Conservation (phyloP, 1,284 basidiomycete species). For the Ustilago bromivora region DNA sequence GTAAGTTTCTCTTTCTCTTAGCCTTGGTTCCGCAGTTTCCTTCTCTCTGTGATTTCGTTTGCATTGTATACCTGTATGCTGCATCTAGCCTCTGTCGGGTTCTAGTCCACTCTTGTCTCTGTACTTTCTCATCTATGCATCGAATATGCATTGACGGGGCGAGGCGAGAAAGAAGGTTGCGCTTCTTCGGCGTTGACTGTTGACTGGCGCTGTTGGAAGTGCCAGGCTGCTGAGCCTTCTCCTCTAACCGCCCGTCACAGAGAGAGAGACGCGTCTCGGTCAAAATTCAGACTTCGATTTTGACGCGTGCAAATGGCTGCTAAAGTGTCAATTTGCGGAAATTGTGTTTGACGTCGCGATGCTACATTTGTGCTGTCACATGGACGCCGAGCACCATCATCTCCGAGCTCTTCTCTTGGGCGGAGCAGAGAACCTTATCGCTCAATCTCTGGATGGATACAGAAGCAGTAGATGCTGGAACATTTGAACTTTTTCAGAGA, state of each 20-base stretch:
- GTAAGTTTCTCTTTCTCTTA: constrained; percentile 46
- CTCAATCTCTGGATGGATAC: not conserved
- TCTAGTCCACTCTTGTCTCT: not conserved
- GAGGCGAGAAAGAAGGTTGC: not conserved
- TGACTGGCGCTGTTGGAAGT: constrained; percentile 28
- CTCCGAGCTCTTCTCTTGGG: constrained; percentile 15
- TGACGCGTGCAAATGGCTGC: constrained; percentile 11
- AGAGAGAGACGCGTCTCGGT: constrained; percentile 31
- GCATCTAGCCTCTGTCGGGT: not conserved
- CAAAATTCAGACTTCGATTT: constrained; percentile 32
- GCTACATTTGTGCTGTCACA: constrained; percentile 5
- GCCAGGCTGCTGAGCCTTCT: not conserved
- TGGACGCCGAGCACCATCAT: constrained; percentile 34
- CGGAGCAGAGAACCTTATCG: not conserved
- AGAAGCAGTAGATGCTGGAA: not conserved
- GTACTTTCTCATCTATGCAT: not conserved
- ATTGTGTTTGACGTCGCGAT: constrained; percentile 8
- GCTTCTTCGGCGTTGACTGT: not conserved
- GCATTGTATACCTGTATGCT: not conserved
- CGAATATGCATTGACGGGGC: not conserved
- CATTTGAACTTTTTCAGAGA: not conserved
- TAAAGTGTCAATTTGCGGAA: constrained; percentile 9
- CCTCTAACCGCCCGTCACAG: not conserved
- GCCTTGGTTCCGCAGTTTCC: not conserved
- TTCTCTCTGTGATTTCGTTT: not conserved